phyloP scores from a whole-genome alignment of 2,329 filamentous ascomycete species.

The Colletotrichum spinosum region DNA sequence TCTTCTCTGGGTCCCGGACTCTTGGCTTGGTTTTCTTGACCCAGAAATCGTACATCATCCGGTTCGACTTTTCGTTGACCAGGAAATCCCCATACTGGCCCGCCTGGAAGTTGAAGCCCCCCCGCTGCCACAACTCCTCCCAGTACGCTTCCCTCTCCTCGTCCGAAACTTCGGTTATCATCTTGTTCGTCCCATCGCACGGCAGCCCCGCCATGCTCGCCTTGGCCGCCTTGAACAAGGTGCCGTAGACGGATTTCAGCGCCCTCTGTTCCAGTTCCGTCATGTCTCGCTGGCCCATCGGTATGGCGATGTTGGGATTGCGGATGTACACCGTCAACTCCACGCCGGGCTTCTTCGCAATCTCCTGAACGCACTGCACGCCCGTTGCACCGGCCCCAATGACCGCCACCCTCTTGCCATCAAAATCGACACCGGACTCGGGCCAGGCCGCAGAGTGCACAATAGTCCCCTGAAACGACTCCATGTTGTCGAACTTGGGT shows the following conservation, averaged over 20 bases:
- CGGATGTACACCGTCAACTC: slow-evolving; percentile 63
- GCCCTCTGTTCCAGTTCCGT: slow-evolving; percentile 58
- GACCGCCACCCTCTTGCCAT: slow-evolving; percentile 44
- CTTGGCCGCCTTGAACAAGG: slow-evolving; percentile 57
- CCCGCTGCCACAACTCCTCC: slow-evolving; percentile 56
- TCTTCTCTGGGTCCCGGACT: slow-evolving; percentile 56
- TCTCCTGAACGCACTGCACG: slow-evolving; percentile 45
- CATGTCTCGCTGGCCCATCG: slow-evolving; percentile 64
- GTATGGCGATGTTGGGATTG: slow-evolving; percentile 68
- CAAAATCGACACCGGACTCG: slow-evolving; percentile 34
- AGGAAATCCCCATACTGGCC: slow-evolving; percentile 59
- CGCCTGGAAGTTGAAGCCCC: slow-evolving; percentile 60
- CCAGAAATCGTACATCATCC: slow-evolving; percentile 61
- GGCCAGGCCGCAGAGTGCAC: slow-evolving; percentile 47
- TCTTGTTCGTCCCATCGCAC: slow-evolving; percentile 58
- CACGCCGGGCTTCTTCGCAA: slow-evolving; percentile 48
- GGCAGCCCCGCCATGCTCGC: slow-evolving; percentile 63
- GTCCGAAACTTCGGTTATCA: slow-evolving; percentile 51
- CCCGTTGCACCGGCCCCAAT: slow-evolving; percentile 48
- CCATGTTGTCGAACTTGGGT: slow-evolving; percentile 47
- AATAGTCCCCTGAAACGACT: slow-evolving; percentile 43
- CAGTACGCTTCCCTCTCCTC: slow-evolving; percentile 57
- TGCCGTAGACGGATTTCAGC: slow-evolving; percentile 48
- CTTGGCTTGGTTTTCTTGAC: slow-evolving; percentile 55
- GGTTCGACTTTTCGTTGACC: slow-evolving; percentile 55